Evolutionary conservation across 352 stramenopile species (phyloP).

Genomic region (Peronospora belbahrii): DNA sequence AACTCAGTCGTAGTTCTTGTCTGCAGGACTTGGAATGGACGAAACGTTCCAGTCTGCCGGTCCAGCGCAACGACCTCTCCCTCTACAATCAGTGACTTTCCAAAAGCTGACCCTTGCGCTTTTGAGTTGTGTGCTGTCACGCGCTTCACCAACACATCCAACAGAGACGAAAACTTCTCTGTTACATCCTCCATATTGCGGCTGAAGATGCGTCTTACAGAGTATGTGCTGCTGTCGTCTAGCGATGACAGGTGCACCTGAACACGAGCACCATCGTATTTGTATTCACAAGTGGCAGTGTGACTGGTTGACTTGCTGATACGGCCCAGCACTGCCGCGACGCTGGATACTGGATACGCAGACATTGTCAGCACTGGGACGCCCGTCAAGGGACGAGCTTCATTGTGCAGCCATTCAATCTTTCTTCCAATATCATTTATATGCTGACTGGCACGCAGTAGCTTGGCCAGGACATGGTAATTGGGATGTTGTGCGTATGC

Average conservation of each 20-base stretch:
- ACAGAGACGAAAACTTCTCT: slow-evolving; percentile 48
- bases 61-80: slow-evolving; percentile 73
- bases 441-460: slow-evolving; percentile 30
- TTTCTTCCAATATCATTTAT: slow-evolving; percentile 17
- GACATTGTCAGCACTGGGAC: slow-evolving; percentile 75
- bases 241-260: slow-evolving; percentile 52
- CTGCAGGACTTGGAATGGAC: slow-evolving; percentile 75
- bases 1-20: slow-evolving; percentile 65
- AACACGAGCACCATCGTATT: slow-evolving; percentile 77
- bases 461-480: slow-evolving; percentile 39
- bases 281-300: slow-evolving; percentile 67
- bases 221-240: not conserved
- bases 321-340: slow-evolving; percentile 41
- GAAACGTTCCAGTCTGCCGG: slow-evolving; percentile 34
- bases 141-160: slow-evolving; percentile 35
- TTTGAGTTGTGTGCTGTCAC: slow-evolving; percentile 8
- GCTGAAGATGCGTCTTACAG: slow-evolving; percentile 58
- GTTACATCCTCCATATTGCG: slow-evolving; percentile 81
- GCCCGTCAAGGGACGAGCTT: slow-evolving; percentile 37
- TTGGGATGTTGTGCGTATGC: slow-evolving; percentile 68
- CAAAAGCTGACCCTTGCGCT: not conserved
- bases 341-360: slow-evolving; percentile 58
- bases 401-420: slow-evolving; percentile 23
- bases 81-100: slow-evolving; percentile 52
- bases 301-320: slow-evolving; percentile 29